Percentiles rank a stretch among this genome's conserved stretches.
Evolutionary conservation across 352 stramenopile species (phyloP).

Genomic region (Elongisporangium prolatum): DNA sequence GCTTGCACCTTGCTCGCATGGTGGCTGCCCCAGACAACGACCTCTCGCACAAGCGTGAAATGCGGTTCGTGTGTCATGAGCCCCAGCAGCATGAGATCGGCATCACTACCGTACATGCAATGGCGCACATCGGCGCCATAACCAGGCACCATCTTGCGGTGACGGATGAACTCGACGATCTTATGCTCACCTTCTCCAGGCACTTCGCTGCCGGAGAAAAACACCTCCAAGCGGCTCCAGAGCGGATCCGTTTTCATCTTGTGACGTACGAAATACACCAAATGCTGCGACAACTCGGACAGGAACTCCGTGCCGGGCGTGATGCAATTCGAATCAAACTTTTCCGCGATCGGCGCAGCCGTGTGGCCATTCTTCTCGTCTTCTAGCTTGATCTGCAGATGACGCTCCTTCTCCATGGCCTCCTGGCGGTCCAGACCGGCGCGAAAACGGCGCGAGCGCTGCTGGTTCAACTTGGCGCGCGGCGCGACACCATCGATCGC

Average conservation of each 20-base stretch:
- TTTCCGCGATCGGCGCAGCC: constrained; percentile 22
- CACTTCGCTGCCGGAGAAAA: constrained; percentile 97
- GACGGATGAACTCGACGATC: constrained; percentile 98
- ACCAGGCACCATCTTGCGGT: constrained; percentile 84
- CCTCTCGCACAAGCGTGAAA: constrained; percentile 98
- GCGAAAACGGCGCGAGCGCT: constrained; percentile 95
- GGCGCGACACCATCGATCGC: constrained; percentile 98
- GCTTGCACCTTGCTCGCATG: constrained; percentile 42
- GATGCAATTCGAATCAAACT: constrained; percentile 99
- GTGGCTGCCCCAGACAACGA: constrained; percentile 92
- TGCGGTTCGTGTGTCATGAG: constrained; percentile 98
- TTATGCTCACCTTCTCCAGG: constrained; percentile 99
- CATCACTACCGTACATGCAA: constrained; percentile 98
- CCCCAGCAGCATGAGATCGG: constrained; percentile 98
- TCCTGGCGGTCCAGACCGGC: constrained; percentile 77
- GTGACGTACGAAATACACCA: constrained; percentile 92
- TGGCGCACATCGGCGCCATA: constrained; percentile 96
- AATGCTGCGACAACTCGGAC: constrained; percentile 88
- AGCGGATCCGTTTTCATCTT: constrained; percentile 96
- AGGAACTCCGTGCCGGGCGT: constrained; percentile 99
- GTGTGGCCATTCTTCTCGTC: constrained; percentile 66
- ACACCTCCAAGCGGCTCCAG: constrained; percentile 95
- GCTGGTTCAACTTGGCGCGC: constrained; percentile 99
- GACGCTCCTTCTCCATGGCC: constrained; percentile 54
- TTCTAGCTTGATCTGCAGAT: constrained; percentile 67